Evolutionary conservation across 163 green algal species (phyloP).

Genomic region (Prototheca cutis): DNA sequence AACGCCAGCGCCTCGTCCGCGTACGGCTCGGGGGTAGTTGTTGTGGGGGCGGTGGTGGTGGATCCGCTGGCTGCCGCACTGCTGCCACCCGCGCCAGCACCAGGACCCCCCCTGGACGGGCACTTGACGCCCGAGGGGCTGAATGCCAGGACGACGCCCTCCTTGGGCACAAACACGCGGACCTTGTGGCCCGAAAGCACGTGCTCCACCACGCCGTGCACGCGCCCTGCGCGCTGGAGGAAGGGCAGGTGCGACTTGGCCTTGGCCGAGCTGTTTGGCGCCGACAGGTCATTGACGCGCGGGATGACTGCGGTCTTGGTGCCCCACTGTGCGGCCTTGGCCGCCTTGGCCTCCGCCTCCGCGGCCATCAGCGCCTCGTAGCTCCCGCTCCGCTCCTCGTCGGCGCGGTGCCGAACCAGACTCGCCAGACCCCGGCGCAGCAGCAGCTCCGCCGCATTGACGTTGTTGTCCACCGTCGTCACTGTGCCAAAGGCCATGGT

Average conservation of each 20-base stretch:
- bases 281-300: constrained; percentile 80
- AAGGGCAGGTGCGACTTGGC: constrained; percentile 88
- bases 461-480: constrained; percentile 31
- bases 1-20: constrained; percentile 74
- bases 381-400: constrained; percentile 44
- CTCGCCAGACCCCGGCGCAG: constrained; percentile 69
- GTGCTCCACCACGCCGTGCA: constrained; percentile 67
- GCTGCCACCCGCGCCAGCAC: too few species aligned
- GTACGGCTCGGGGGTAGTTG: too few species aligned
- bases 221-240: constrained; percentile 49
- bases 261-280: constrained; percentile 40
- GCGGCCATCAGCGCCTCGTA: constrained; percentile 78
- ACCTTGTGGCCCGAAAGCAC: constrained; percentile 72
- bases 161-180: constrained; percentile 65
- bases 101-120: constrained; percentile 15
- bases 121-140: constrained; percentile 61
- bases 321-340: constrained; percentile 75
- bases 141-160: constrained; percentile 73
- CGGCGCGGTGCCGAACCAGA: constrained; percentile 56
- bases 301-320: constrained; percentile 63
- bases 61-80: constrained; percentile 32
- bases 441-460: constrained; percentile 72
- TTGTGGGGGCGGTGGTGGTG: too few species aligned
- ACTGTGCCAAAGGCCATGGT: constrained; percentile 72
- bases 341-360: constrained; percentile 53